Evolutionary conservation across 257 asterid species (phyloP), one percentile per base, ranked within the genome.

Genomic region (Solanum sejunctum): DNA sequence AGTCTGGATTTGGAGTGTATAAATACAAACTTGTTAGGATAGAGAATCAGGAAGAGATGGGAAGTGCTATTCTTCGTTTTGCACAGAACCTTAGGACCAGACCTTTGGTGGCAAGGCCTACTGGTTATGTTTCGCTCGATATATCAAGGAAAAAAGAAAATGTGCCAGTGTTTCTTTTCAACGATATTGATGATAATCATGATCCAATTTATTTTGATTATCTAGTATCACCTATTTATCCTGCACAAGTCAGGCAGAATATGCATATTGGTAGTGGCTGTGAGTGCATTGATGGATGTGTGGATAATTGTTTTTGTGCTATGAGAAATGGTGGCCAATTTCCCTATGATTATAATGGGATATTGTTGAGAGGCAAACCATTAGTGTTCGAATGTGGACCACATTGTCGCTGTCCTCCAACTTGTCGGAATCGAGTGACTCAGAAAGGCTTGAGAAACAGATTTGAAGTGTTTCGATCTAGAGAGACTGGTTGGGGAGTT

Each of bases 401-500:
- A 1, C 91, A 89, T 70, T 96, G 99, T 84, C 88, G 61, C 6
- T 96, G 99, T 87, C 92, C 97, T 18, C 89, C 93, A 16, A 86
- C 88, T 84, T 96, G 98, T 56, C 88, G 91, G 58, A 96, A 96
- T 63, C 93, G 99, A 32, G 98, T 96, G 85, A 67, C 93, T 26
- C 99, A 96, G 80, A 94, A 90, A 79, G 99, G 99, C 41, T 87
- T 93, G 54, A 92, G 82, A 87, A 86, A 93, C 86, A 89, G 94
- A 28, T 90, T 96, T 69, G 98, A 96, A 87, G 95, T 96, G 84
- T 96, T 94, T 82, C 91, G 99, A 87, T 94, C 99, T 3, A 91
- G 90, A 83, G 98, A 94, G 87, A 93, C 96, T n/a, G 92, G 94
- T 80, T 96, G 99, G 99, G 99, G 97, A 70, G 95, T 96, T 86